These are phyloP conservation scores for Monosporascus sp. DNA, from an alignment of 2,329 filamentous ascomycete species.

Conservation along the genomic window DNA sequence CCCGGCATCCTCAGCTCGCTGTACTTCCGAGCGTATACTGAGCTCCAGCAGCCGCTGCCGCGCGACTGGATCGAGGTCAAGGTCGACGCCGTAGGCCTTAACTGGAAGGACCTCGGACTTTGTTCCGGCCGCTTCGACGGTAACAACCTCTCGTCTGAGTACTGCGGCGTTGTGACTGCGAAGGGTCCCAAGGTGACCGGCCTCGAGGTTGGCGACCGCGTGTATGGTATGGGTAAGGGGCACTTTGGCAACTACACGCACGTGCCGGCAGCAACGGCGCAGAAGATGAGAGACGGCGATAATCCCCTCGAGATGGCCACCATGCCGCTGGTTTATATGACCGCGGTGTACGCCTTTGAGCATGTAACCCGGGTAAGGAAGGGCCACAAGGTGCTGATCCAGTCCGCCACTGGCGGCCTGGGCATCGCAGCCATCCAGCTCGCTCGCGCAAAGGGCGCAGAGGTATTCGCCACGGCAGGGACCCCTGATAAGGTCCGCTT, in stretches of 20 bases:
- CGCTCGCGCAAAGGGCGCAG: constrained; percentile 7
- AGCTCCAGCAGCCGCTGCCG: constrained; percentile 11
- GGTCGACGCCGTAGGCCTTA: constrained; percentile 22
- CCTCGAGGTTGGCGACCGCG: constrained; percentile 18
- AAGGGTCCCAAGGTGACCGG: constrained; percentile 10
- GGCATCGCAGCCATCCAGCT: constrained; percentile 18
- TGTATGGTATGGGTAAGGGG: constrained; percentile 17
- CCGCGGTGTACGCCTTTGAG: constrained; percentile 23
- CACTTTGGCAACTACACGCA: constrained; percentile 20
- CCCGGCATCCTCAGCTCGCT: constrained; percentile 23
- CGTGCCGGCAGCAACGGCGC: constrained; percentile 14
- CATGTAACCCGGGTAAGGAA: constrained; percentile 15
- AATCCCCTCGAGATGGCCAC: constrained; percentile 13
- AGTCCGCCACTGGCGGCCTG: constrained; percentile 16
- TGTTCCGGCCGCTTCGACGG: constrained; percentile 17
- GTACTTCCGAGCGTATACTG: constrained; percentile 19
- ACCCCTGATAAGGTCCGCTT: constrained; percentile 3
- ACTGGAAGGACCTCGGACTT: constrained; percentile 21
- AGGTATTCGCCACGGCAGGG: constrained; percentile 16
- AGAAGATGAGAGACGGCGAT: constrained; percentile 12
- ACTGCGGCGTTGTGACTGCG: constrained; percentile 13
- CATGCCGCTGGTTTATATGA: constrained; percentile 20
- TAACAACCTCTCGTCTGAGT: constrained; percentile 14
- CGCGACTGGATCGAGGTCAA: constrained; percentile 21
- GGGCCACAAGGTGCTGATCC: constrained; percentile 19